A percentile compares a stretch with the other conserved stretches of the same genome.
These are phyloP conservation scores for Xylaria curta DNA, from an alignment of 495 filamentous ascomycete genomes.

Conservation along the genomic window DNA sequence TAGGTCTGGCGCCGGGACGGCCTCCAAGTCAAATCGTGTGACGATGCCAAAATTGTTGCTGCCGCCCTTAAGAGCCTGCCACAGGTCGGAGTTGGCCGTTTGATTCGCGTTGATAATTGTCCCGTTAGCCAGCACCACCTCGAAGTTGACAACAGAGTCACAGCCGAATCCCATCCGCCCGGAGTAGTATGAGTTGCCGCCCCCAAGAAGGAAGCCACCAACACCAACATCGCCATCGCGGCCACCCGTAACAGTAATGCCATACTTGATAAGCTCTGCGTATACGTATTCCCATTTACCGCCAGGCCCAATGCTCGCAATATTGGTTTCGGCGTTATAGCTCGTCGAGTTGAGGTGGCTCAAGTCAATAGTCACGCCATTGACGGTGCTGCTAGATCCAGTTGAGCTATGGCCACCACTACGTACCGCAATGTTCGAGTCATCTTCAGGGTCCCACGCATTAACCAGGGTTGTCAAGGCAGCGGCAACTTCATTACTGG, in stretches of 20 bases:
- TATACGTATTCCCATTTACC: constrained; percentile 55
- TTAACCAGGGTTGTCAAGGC: constrained; percentile 40
- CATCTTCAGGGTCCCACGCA: constrained; percentile 40
- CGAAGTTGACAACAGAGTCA: constrained; percentile 55
- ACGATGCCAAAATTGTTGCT: constrained; percentile 63
- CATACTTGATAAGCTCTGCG: constrained; percentile 39
- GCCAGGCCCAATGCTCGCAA: constrained; percentile 52
- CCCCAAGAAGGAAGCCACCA: constrained; percentile 51
- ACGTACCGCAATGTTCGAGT: constrained; percentile 55
- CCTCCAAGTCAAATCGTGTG: constrained; percentile 56
- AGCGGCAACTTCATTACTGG: constrained; percentile 44
- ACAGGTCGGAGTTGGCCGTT: constrained; percentile 54
- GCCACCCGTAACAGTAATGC: constrained; percentile 48
- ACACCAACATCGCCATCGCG: constrained; percentile 51
- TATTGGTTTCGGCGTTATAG: constrained; percentile 46
- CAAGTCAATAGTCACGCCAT: constrained; percentile 61
- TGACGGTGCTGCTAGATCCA: constrained; percentile 47
- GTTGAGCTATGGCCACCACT: constrained; percentile 53
- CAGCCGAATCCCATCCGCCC: constrained; percentile 52
- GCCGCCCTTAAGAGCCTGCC: constrained; percentile 61
- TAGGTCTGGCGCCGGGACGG: constrained; percentile 37
- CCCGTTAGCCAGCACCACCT: constrained; percentile 61
- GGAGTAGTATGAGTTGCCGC: constrained; percentile 51
- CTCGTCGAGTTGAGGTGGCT: constrained; percentile 48
- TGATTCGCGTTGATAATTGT: constrained; percentile 55